Evolutionary conservation across 2,329 filamentous ascomycete species (phyloP).

Genomic region (Rhexocercosporidium sp.): DNA sequence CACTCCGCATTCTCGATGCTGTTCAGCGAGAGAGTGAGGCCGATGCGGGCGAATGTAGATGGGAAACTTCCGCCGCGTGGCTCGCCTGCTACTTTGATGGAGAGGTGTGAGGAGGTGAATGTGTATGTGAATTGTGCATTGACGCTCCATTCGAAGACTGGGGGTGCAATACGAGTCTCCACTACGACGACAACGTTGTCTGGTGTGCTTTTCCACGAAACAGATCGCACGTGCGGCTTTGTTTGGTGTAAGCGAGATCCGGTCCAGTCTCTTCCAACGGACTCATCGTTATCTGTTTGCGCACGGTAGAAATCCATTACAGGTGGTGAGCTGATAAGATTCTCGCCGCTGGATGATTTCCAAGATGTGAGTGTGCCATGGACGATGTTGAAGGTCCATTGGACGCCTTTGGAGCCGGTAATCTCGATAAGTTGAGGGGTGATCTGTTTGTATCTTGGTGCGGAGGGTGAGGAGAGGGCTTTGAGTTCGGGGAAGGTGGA

Average conservation of each 20-base stretch:
- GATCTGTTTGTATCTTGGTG: constrained; percentile 37
- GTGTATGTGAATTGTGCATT: constrained; percentile 59
- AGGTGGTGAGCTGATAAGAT: constrained; percentile 52
- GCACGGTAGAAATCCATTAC: constrained; percentile 66
- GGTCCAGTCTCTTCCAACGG: constrained; percentile 64
- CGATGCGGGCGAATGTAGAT: constrained; percentile 65
- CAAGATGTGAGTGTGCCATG: constrained; percentile 51
- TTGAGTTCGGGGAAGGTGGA: constrained; percentile 36
- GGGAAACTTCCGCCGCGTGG: constrained; percentile 56
- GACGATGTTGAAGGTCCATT: constrained; percentile 52
- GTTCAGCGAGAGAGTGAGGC: constrained; percentile 56
- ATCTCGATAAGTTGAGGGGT: constrained; percentile 33
- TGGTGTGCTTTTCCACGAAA: constrained; percentile 34
- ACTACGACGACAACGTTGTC: constrained; percentile 49
- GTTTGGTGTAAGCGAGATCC: constrained; percentile 53
- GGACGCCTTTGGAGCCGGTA: constrained; percentile 31
- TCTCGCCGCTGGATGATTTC: constrained; percentile 42
- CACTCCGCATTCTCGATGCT: constrained; percentile 54
- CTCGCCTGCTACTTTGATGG: constrained; percentile 55
- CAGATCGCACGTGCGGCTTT: constrained; percentile 47
- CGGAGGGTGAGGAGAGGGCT: constrained; percentile 16
- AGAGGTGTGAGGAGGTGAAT: constrained; percentile 54
- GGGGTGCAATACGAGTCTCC: constrained; percentile 62
- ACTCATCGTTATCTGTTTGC: constrained; percentile 68
- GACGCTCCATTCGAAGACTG: constrained; percentile 65